Base-by-base conservation (phyloP, 495 filamentous ascomycete genomes). In the Neurospora sp. region DNA sequence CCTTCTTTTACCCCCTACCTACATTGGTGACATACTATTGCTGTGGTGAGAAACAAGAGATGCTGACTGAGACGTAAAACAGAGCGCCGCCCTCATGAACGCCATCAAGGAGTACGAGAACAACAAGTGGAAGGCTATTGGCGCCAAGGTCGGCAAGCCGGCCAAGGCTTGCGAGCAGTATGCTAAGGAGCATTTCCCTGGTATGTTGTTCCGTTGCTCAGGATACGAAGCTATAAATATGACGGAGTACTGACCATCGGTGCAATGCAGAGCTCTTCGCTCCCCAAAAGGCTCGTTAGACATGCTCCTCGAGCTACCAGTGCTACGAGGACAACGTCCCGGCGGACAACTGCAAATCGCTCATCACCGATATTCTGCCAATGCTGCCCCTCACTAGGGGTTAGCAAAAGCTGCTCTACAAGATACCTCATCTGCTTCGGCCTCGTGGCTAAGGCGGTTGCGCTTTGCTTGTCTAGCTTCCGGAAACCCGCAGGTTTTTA, bases 111-210 rank as follows among this genome's bases (percentile, higher is more conserved):
- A 99, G 80, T 99, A 99, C 82, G 96, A 99, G 80, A 90, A 92
- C 73, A 98, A 93, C 82, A 98, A 98, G 81, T 99, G 96, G 96
- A 99, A 99, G 84, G 88, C 90, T 16, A 98, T 99, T 75, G 96
- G 96, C 12, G 88, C 90, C 78, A 99, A 98, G 83, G 93, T 99
- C 75, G 94, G 95, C 74, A 99, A 99, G 84, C 96, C 96, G 20
- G 96, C 96, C 71, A 99, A 99, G 94, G 95, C 96, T 39, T 99
- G 96, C 84, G 96, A 99, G 79, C 94, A 97, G 81, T 98, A 97
- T 82, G 96, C 96, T 42, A 99, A 97, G 82, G 96, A 99, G 82
- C 92, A 98, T 82, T 98, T 97, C 79, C 91, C 85, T 41, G 85
- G 77, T 78, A 76, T 18, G 27, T 12, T 23, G 16, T 7, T 14